Evolutionary conservation across 306 rosid species (phyloP).

Genomic region (Cicer pinnatifidum): DNA sequence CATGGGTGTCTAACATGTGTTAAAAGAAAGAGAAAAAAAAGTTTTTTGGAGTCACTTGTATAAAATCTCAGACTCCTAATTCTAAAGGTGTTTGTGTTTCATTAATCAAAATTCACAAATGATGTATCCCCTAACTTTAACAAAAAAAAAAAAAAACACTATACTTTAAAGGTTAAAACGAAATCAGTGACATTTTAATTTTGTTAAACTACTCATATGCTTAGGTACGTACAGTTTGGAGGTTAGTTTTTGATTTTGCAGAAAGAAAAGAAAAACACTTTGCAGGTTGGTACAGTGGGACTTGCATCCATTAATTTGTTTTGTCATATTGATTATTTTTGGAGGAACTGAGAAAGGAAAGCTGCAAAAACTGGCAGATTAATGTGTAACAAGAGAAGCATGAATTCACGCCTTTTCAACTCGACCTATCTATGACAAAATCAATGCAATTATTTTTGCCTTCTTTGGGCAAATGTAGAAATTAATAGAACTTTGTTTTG

Average conservation of each 20-base stretch:
- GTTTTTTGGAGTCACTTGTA: no score
- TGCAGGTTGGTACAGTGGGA: constrained; percentile 27
- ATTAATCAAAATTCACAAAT: no score
- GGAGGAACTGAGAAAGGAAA: constrained; percentile 28
- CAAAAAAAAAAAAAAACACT: no score
- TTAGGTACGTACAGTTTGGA: not conserved
- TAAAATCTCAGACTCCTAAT: no score
- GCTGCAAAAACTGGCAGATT: constrained; percentile 41
- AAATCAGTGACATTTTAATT: no score
- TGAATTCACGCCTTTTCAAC: constrained; percentile 46
- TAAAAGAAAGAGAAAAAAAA: no score
- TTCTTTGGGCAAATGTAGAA: constrained; percentile 19
- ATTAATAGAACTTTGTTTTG: constrained; percentile 42
- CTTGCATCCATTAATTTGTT: constrained; percentile 36
- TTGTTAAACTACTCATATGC: no score
- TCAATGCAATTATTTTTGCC: constrained; percentile 23
- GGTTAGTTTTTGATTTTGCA: not conserved
- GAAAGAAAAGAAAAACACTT: not conserved
- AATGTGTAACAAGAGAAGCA: constrained; percentile 40
- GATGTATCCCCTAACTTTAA: no score
- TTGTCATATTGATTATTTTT: constrained; percentile 2
- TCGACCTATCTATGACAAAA: constrained; percentile 23
- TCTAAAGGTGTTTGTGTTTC: no score
- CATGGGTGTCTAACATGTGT: no score
- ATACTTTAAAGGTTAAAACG: no score